These are phyloP conservation scores for Aureobasidium mangrovei DNA, from an alignment of 2,329 filamentous ascomycete genomes.

Conservation along the genomic window DNA sequence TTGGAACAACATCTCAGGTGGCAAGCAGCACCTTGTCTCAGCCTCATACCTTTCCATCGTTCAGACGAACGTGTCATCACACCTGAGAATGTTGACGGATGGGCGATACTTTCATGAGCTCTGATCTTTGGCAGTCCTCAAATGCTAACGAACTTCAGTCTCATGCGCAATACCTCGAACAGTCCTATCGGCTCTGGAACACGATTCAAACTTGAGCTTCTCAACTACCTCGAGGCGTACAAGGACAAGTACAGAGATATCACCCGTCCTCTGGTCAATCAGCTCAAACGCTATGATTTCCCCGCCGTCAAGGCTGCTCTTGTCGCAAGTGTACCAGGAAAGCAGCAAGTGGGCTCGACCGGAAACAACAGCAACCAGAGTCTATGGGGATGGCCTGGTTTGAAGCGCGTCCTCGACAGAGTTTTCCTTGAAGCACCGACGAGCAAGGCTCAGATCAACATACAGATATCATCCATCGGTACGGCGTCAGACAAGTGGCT, in stretches of 20 bases:
- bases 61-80: too few species aligned
- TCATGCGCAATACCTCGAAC: neutral
- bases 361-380: neutral
- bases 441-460: slow-evolving; percentile 39
- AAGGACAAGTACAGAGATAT: slow-evolving; percentile 43
- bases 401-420: slow-evolving; percentile 50
- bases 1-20: too few species aligned
- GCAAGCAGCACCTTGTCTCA: too few species aligned
- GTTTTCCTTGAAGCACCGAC: neutral
- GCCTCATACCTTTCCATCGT: too few species aligned
- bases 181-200: slow-evolving; percentile 49
- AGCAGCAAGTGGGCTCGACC: neutral
- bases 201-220: slow-evolving; percentile 66
- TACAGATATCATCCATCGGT: slow-evolving; percentile 73
- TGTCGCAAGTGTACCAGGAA: slow-evolving; percentile 68
- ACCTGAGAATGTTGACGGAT: too few species aligned
- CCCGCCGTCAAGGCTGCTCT: slow-evolving; percentile 58
- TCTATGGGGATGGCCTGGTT: slow-evolving; percentile 66
- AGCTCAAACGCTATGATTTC: slow-evolving; percentile 61
- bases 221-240: slow-evolving; percentile 65
- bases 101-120: too few species aligned
- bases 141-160: too few species aligned
- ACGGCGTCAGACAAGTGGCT: slow-evolving; percentile 70
- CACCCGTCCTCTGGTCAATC: slow-evolving; percentile 40
- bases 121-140: too few species aligned